A percentile compares a stretch with the other conserved stretches of the same genome.
Conservation (phyloP, 352 stramenopile genomes). For the Phytopythium oedochilum region DNA sequence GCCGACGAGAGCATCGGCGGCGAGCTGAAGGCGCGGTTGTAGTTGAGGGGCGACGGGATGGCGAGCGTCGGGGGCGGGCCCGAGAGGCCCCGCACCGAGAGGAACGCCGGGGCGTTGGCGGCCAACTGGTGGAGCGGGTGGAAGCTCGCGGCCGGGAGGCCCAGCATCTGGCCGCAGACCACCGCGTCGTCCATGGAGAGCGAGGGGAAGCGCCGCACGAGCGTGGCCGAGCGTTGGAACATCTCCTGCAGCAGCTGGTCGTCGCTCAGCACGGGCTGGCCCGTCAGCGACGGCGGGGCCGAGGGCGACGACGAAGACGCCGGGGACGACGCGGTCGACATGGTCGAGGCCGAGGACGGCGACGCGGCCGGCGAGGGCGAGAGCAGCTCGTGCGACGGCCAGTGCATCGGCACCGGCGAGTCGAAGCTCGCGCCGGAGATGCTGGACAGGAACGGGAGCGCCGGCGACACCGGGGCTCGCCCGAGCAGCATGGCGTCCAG, state of each 20-base stretch:
- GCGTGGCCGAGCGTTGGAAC: constrained; percentile 32
- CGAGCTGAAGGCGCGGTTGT: constrained; percentile 13
- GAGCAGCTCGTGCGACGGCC: constrained; percentile 1
- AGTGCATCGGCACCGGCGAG: background rate
- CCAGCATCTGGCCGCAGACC: constrained; percentile 12
- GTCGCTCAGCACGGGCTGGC: constrained; percentile 20
- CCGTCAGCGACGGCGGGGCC: constrained; percentile 2
- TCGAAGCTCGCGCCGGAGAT: background rate
- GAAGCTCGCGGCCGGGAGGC: background rate
- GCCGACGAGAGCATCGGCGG: constrained; percentile 25
- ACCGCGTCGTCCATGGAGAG: constrained; percentile 8
- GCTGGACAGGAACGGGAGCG: background rate
- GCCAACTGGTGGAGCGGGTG: background rate
- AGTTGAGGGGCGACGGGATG: constrained; percentile 9
- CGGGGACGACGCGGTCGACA: constrained; percentile 4
- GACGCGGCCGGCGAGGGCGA: background rate
- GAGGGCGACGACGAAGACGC: constrained; percentile 4
- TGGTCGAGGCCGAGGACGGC: background rate
- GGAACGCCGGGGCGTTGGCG: background rate
- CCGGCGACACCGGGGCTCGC: background rate
- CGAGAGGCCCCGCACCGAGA: constrained; percentile 13
- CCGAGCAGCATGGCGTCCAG: constrained; percentile 1
- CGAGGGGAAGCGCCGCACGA: constrained; percentile 9
- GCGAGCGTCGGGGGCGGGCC: constrained; percentile 9
- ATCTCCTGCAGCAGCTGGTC: constrained; percentile 41